Base-by-base conservation (phyloP, 768 basidiomycete genomes). In the Pilatotrama ljubarskyi region DNA sequence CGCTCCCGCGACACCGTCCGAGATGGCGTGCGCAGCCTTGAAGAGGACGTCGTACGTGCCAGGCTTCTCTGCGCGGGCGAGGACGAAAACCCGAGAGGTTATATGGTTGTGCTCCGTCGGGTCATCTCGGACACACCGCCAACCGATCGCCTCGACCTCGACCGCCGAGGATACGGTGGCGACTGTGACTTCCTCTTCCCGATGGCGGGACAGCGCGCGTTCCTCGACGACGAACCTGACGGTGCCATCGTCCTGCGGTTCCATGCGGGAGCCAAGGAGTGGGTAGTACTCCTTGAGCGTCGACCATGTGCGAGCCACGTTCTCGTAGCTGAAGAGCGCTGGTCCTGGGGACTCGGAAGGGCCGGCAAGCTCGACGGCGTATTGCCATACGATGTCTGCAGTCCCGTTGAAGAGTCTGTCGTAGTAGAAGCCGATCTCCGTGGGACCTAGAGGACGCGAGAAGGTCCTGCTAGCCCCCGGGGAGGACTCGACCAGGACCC, bases 231-330 rank as follows among this genome's bases (percentile, higher is more conserved):
- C 66, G 58, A 85, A 84, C 36, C 69, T 70, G n/a, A 77, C 63
- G 22, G 65, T 24, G 9, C 67, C 63, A 11, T 68, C 63, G 20
- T 70, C 63, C 6, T 72, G 66, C 44, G 73, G 71, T 46, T 74
- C 71, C n/a, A 84, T 63, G 5, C 57, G 69, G 6, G 79, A 76
- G 3, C 75, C 81, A 13, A 82, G 77, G 3, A 86, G 72, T 2
- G 84, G 84, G 59, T 74, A 83, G 35, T 72, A 76, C 25, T 69
- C 71, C 68, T 86, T 86, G 20, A 82, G 68, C 11, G 74, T 66
- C 20, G 71, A 26, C 84, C 84, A 87, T 1, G 80, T 74, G 26
- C 70, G 68, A 0, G 46, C 35, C 5, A 32, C 10, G 10, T 32
- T 32, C 10, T 32, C 29, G 5, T 32, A 4, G 29, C 5, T 32